A percentile compares a stretch with the other conserved stretches of the same genome.
Evolutionary conservation across 352 stramenopile species (phyloP).

Genomic region (Phytophthora idaei): DNA sequence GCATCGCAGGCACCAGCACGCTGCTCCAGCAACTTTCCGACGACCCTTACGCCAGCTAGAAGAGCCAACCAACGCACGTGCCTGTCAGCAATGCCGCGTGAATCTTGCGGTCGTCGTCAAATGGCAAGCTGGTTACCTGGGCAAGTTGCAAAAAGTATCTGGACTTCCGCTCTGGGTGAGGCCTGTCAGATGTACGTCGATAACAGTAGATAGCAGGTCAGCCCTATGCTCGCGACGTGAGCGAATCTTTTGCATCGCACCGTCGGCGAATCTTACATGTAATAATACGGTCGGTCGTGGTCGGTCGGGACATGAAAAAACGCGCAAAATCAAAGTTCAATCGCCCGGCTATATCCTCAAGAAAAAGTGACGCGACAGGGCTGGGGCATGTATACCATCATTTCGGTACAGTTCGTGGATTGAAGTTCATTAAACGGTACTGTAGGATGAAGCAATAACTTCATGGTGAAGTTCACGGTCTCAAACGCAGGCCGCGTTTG

Average conservation of each 20-base stretch:
- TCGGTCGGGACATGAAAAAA: slow-evolving; percentile 22
- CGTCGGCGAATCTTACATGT: slow-evolving; percentile 3
- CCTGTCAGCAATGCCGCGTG: slow-evolving; percentile 3
- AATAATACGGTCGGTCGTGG: slow-evolving; percentile 14
- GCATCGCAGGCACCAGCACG: slow-evolving; percentile 14
- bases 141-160: neutral
- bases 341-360: neutral
- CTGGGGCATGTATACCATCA: slow-evolving; percentile 1
- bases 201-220: neutral
- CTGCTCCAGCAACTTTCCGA: neutral
- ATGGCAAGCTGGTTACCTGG: neutral
- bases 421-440: too few species aligned
- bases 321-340: slow-evolving; percentile 33
- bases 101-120: slow-evolving; percentile 9
- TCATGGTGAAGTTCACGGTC: too few species aligned
- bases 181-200: neutral
- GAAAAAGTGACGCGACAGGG: slow-evolving; percentile 23
- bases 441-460: too few species aligned
- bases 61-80: slow-evolving; percentile 29
- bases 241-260: neutral
- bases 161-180: neutral
- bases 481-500: too few species aligned
- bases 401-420: too few species aligned
- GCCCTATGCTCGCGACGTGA: neutral
- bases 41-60: slow-evolving; percentile 5